Conservation (phyloP, 2,329 filamentous ascomycete species). For the Diaporthe eres region DNA sequence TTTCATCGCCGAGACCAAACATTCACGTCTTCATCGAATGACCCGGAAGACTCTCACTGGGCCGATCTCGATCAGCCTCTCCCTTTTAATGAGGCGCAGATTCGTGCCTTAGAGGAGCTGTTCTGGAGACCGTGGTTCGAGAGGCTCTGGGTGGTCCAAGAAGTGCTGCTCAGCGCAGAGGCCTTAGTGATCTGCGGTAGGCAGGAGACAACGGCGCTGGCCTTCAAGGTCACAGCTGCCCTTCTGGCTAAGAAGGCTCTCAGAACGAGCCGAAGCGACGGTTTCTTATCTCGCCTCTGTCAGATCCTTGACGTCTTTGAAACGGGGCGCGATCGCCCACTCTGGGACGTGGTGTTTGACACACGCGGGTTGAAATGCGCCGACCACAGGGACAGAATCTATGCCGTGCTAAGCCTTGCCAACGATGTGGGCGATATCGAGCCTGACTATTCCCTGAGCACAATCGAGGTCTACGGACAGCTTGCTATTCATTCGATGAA, state of each 20-base stretch:
- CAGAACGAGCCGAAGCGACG: no score
- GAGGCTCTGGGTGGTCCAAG: constrained; percentile 4
- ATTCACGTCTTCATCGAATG: not conserved
- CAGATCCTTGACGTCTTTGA: no score
- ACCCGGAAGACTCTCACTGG: not conserved
- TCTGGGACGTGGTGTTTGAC: not conserved
- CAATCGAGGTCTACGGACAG: not conserved
- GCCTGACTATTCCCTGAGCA: constrained; percentile 2
- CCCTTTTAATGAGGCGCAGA: not conserved
- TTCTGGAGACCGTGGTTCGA: constrained; percentile 8
- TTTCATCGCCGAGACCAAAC: not conserved
- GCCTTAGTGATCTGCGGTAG: not conserved
- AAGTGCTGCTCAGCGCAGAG: not conserved
- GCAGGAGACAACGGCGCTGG: not conserved
- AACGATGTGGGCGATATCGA: not conserved
- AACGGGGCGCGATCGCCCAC: no score
- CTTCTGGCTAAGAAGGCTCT: not conserved
- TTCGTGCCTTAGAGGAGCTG: not conserved
- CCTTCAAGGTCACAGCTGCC: not conserved
- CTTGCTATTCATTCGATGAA: not conserved
- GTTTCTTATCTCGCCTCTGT: no score
- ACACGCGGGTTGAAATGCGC: not conserved
- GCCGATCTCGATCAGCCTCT: not conserved
- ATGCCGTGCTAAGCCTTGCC: not conserved
- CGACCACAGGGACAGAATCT: not conserved